Base-by-base conservation (phyloP, 2,329 filamentous ascomycete species). In the Clonostachys solani region DNA sequence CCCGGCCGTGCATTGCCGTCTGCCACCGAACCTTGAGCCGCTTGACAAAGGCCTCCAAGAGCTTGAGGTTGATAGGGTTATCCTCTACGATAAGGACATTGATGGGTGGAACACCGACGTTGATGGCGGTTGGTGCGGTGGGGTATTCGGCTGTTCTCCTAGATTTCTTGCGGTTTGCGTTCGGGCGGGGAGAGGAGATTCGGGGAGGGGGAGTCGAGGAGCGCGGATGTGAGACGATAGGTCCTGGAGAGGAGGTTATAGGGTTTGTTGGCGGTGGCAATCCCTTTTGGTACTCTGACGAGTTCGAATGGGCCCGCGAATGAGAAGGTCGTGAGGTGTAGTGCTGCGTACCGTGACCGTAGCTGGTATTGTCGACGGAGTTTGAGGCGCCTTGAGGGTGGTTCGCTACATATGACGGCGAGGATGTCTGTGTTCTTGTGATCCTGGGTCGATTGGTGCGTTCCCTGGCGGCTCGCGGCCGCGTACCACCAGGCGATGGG, bases 21-120 rank as follows among this genome's bases (percentile, higher is more conserved):
- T 94, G 87, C 91, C 92, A 97, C 34, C 94, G 83, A 7, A 99
- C 94, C 61, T 96, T 96, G 44, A 99, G 77, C 43, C 91, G 80
- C 70, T 96, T 96, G 76, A 97, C 92, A 60, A 99, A 95, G 2
- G 92, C 91, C 62, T 96, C 92, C 35, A 99, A 74, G 10, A 99
- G 83, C 60, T 90, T 89, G 55, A 97, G 74, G 62, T 97, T 99
- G 77, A 99, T 97, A 53, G 94, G 91, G 66, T 99, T 99, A 71
- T 99, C 94, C 71, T 99, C 94, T 13, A 99, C 94, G 50, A 99
- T 96, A 40, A 99, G 76, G 8, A 97, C 92, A 57, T 95, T 97
- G 70, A 99, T 97, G 2, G 94, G 92, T 8, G 94, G 94, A 1
- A 97, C 90, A 2, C 84, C 84, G 46, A 85, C 86, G 55, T 92